Base-by-base conservation (phyloP, 306 rosid genomes). In the Elaeagnus macrophylla region DNA sequence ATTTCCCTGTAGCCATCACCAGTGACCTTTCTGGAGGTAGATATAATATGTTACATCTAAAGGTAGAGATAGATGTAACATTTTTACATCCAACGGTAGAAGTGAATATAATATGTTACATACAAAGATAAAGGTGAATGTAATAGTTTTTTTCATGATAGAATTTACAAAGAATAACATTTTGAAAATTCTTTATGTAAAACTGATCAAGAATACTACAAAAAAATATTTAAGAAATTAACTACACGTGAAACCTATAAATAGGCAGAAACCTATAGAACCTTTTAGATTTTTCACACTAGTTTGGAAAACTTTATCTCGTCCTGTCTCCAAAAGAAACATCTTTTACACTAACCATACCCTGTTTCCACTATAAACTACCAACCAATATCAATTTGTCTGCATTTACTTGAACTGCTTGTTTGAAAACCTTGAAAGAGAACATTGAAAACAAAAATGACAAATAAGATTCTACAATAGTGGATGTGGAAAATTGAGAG, bases 291-390 rank as follows among this genome's bases (percentile, higher is more conserved):
- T 10, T 40, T 40, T 76, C 74, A 86, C 57, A 79, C 65, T 25
- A 86, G 78, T 69, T 91, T 86, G 62, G 78, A 89, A 32, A 91
- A 74, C 75, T 84, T 91, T 67, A 91, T 79, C 79, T 81, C 94
- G 5, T 69, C 44, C 71, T 86, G 94, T 91, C 88, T 37, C 94
- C 97, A 32, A 91, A 79, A 45, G 94, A 72, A 50, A 91, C 95
- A 49, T 68, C 59, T 82, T 91, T 91, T 25, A 91, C 85, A 49
- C 83, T 67, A 57, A 91, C 95, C 86, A 76, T 73, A 63, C 93
- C 96, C 77, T 67, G 75, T 74, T 86, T 83, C 97, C 97, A 91
- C 78, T 91, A 94, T 1, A 95, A 76, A 72, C 50, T 77, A 50
- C 97, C 97, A 47, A 91, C 94, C 57, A 91, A 67, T 65, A 91